Conservation (phyloP, 345 rosid species). For the Syzygium oleosum region DNA sequence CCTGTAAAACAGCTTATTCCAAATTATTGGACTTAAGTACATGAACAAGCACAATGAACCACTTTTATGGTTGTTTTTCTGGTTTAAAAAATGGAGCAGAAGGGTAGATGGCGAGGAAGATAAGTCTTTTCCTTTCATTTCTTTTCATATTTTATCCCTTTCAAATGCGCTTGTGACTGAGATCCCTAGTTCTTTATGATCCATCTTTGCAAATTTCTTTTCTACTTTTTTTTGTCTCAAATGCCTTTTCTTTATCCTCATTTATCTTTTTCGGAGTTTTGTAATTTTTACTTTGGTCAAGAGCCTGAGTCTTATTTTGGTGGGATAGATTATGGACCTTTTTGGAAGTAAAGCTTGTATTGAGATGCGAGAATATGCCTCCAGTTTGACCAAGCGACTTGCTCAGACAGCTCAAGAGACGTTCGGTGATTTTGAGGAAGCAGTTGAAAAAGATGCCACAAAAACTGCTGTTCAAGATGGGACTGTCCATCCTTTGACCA, state of each 20-base stretch:
- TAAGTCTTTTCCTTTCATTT: background rate
- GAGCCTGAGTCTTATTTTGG: background rate
- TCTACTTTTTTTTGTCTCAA: background rate
- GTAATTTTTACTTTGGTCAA: background rate
- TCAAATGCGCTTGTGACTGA: background rate
- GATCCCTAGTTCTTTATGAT: background rate
- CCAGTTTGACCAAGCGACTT: conserved; percentile 61
- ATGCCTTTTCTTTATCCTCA: background rate
- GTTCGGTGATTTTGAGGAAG: conserved; percentile 92
- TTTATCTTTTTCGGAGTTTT: background rate
- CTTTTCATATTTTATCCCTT: background rate
- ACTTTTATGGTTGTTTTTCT: background rate
- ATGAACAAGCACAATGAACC: background rate
- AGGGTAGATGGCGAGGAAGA: background rate
- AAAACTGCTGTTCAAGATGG: conserved; percentile 94
- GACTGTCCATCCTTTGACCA: conserved; percentile 95
- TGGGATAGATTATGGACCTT: conserved; percentile 44
- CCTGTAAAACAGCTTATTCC: background rate
- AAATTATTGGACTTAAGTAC: background rate
- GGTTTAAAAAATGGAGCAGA: background rate
- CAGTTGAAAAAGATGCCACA: conserved; percentile 96
- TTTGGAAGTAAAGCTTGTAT: conserved; percentile 60
- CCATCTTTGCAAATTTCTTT: background rate
- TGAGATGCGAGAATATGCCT: conserved; percentile 82
- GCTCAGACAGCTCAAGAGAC: conserved; percentile 95